phyloP scores from a whole-genome alignment of 495 filamentous ascomycete species.

The Aspergillus carlsbadensis region DNA sequence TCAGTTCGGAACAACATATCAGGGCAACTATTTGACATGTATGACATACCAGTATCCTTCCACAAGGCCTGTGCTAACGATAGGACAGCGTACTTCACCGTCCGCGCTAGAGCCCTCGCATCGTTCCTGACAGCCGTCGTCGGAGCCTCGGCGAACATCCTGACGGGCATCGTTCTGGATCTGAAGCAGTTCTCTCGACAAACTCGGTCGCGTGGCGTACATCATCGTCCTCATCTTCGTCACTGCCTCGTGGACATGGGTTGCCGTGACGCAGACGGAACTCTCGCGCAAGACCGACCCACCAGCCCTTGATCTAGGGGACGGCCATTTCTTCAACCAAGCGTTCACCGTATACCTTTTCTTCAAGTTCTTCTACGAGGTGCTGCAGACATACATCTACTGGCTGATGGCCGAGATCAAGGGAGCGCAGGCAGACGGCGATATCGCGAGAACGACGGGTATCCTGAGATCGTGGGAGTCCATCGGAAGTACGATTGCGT shows the following conservation, averaged over 20 bases:
- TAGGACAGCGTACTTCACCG: constrained; percentile 54
- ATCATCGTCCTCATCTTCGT: constrained; percentile 7
- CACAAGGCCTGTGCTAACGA: neutral
- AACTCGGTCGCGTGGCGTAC: constrained; percentile 2
- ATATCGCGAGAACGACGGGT: constrained; percentile 43
- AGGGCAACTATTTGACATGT: constrained; percentile 55
- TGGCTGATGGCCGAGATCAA: constrained; percentile 13
- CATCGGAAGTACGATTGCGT: constrained; percentile 48
- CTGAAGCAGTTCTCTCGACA: constrained; percentile 2
- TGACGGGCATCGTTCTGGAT: neutral
- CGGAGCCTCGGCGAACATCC: neutral
- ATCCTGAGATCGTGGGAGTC: constrained; percentile 50
- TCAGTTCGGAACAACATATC: constrained; percentile 55
- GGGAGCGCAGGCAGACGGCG: constrained; percentile 9
- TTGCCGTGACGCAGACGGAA: neutral
- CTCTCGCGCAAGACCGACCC: constrained; percentile 8
- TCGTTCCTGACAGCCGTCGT: constrained; percentile 8
- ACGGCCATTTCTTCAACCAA: constrained; percentile 5
- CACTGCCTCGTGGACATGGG: constrained; percentile 6
- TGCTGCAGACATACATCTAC: constrained; percentile 21
- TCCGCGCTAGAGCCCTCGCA: constrained; percentile 52
- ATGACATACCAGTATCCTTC: neutral
- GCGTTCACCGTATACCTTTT: constrained; percentile 8
- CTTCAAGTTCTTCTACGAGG: constrained; percentile 41
- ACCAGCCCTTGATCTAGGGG: constrained; percentile 6